Evolutionary conservation across 2,329 filamentous ascomycete genomes (phyloP).

Genomic region (Neophaeococcomyces mojaviensis): DNA sequence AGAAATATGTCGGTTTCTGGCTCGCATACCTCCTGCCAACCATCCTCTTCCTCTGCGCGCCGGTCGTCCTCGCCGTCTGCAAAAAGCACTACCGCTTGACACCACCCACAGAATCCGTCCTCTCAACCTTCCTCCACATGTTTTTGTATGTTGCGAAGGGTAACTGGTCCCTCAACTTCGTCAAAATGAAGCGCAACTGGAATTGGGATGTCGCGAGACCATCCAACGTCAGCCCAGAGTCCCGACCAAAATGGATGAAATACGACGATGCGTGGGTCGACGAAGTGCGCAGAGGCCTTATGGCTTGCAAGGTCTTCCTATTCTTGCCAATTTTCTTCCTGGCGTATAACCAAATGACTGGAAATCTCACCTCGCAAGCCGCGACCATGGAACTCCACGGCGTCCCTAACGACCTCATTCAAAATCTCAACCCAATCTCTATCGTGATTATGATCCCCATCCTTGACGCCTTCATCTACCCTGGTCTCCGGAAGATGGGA

Average conservation of each 20-base stretch:
- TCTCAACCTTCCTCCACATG: conserved; percentile 59
- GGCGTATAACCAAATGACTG: conserved; percentile 46
- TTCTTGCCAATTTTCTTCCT: conserved; percentile 50
- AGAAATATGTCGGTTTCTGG: conserved; percentile 72
- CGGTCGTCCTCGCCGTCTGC: conserved; percentile 52
- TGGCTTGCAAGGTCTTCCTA: conserved; percentile 59
- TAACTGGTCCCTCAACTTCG: conserved; percentile 52
- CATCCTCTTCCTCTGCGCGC: conserved; percentile 55
- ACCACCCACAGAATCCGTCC: conserved; percentile 65
- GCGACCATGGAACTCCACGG: conserved; percentile 49
- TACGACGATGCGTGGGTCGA: conserved; percentile 81
- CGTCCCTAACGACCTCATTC: conserved; percentile 53
- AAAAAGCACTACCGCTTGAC: conserved; percentile 56
- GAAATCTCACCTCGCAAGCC: conserved; percentile 37
- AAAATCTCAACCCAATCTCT: conserved; percentile 52
- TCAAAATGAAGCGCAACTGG: conserved; percentile 48
- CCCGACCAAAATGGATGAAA: conserved; percentile 61
- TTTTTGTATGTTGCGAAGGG: conserved; percentile 56
- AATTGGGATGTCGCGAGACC: conserved; percentile 66
- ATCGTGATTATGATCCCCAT: conserved; percentile 44
- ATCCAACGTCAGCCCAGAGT: conserved; percentile 48
- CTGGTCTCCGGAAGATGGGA: conserved; percentile 42
- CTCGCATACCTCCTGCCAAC: conserved; percentile 63
- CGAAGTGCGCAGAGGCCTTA: conserved; percentile 62
- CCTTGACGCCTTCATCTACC: conserved; percentile 46